A percentile compares a stretch with the other conserved stretches of the same genome.
Conservation (phyloP, 768 basidiomycete genomes). For the Kwoniella pini region DNA sequence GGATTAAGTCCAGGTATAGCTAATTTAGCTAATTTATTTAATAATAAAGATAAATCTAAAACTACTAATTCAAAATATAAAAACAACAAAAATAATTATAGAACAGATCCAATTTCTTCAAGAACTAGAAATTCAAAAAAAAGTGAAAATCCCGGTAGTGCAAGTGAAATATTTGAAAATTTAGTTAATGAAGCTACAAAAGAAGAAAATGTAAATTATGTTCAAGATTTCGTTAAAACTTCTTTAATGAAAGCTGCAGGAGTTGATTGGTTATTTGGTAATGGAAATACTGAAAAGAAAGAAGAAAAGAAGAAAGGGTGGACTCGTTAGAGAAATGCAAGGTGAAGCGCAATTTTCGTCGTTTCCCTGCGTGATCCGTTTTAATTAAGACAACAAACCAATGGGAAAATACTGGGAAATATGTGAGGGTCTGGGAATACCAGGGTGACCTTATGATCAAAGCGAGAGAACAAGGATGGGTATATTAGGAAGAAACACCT, state of each 20-base stretch:
- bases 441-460: no score
- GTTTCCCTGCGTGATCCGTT: no score
- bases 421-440: no score
- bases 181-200: constrained; percentile 27
- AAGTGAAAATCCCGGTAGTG: constrained; percentile 4
- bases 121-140: constrained; percentile 21
- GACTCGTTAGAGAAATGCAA: background rate
- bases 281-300: background rate
- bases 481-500: background rate
- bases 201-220: constrained; percentile 6
- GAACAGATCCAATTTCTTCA: constrained; percentile 20
- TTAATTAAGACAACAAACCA: no score
- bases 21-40: constrained; percentile 31
- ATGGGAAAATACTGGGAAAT: no score
- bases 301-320: constrained; percentile 7
- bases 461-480: no score
- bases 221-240: constrained; percentile 38
- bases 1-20: constrained; percentile 26
- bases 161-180: constrained; percentile 30
- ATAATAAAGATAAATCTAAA: background rate
- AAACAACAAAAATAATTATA: background rate
- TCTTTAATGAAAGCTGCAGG: constrained; percentile 32
- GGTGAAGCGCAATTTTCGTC: no score
- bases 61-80: background rate
- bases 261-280: constrained; percentile 27